Conservation (phyloP, 2,329 filamentous ascomycete species). For the Colletotrichum scovillei region DNA sequence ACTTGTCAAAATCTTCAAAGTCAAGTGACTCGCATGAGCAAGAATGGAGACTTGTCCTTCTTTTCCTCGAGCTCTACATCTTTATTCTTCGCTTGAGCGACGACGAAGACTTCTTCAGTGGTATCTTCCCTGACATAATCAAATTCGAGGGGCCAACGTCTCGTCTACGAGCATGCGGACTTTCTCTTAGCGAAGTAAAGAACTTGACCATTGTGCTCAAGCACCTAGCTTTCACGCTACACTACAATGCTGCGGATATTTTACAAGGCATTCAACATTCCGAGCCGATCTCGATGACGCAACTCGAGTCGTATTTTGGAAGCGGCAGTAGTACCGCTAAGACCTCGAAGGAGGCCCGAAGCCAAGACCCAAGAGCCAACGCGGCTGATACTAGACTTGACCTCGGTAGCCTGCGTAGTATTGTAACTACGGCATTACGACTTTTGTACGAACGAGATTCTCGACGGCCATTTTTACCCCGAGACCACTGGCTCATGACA, state of each 20-base stretch:
- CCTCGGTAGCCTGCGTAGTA: constrained; percentile 80
- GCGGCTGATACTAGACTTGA: constrained; percentile 61
- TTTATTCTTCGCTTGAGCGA: constrained; percentile 94
- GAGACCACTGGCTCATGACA: constrained; percentile 95
- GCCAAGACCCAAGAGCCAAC: background rate
- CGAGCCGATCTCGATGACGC: constrained; percentile 19
- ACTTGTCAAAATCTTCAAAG: constrained; percentile 38
- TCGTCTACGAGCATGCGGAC: constrained; percentile 70
- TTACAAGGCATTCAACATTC: constrained; percentile 41
- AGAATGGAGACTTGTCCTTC: constrained; percentile 89
- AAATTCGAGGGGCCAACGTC: constrained; percentile 51
- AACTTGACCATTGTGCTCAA: constrained; percentile 86
- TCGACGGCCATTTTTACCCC: constrained; percentile 82
- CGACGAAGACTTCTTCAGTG: constrained; percentile 91
- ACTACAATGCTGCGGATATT: constrained; percentile 81
- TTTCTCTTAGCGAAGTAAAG: constrained; percentile 78
- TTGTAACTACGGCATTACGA: constrained; percentile 82
- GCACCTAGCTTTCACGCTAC: constrained; percentile 88
- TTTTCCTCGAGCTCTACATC: constrained; percentile 94
- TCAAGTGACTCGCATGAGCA: constrained; percentile 55
- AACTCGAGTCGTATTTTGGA: constrained; percentile 34
- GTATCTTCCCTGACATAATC: constrained; percentile 54
- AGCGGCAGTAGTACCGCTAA: background rate
- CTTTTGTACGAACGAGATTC: constrained; percentile 96
- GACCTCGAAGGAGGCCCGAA: constrained; percentile 9